A percentile compares a stretch with the other conserved stretches of the same genome.
Conservation (phyloP, 495 filamentous ascomycete genomes). For the Cercophora newfieldiana region DNA sequence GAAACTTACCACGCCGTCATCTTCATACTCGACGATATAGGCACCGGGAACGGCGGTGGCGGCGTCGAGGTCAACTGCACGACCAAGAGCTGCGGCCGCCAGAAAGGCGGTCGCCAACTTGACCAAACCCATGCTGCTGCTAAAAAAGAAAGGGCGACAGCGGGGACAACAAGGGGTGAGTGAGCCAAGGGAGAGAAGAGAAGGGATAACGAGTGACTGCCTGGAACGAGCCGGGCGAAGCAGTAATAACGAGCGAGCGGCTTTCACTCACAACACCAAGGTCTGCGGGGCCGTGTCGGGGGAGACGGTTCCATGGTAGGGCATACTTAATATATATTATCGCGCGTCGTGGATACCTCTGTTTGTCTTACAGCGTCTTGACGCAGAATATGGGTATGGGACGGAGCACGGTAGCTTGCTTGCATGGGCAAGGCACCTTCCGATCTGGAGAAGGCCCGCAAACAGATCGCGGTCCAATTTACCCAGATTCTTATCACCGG, state of each 20-base stretch:
- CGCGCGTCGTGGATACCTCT: neutral
- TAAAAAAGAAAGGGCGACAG: neutral
- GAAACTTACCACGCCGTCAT: slow-evolving; percentile 39
- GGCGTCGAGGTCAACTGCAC: slow-evolving; percentile 26
- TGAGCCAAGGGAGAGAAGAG: neutral
- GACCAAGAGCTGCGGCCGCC: slow-evolving; percentile 32
- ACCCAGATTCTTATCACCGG: slow-evolving; percentile 33
- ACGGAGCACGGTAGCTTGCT: neutral
- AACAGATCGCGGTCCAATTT: slow-evolving; percentile 31
- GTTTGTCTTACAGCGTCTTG: neutral
- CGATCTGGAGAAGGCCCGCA: slow-evolving; percentile 10
- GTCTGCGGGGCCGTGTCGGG: slow-evolving; percentile 7
- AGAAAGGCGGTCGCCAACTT: slow-evolving; percentile 34
- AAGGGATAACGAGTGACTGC: slow-evolving; percentile 20
- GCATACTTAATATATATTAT: slow-evolving; percentile 4
- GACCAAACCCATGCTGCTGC: slow-evolving; percentile 30
- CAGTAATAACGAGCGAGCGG: slow-evolving; percentile 3
- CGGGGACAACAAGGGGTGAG: neutral
- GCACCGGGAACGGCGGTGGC: slow-evolving; percentile 40
- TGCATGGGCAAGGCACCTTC: neutral
- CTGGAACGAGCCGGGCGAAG: neutral
- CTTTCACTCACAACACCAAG: neutral
- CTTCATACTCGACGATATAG: slow-evolving; percentile 52
- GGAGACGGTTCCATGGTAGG: neutral
- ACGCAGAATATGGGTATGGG: neutral